A percentile compares a stretch with the other conserved stretches of the same genome.
Conservation (phyloP, 2,329 filamentous ascomycete genomes). For the Phaeoacremonium minimum region DNA sequence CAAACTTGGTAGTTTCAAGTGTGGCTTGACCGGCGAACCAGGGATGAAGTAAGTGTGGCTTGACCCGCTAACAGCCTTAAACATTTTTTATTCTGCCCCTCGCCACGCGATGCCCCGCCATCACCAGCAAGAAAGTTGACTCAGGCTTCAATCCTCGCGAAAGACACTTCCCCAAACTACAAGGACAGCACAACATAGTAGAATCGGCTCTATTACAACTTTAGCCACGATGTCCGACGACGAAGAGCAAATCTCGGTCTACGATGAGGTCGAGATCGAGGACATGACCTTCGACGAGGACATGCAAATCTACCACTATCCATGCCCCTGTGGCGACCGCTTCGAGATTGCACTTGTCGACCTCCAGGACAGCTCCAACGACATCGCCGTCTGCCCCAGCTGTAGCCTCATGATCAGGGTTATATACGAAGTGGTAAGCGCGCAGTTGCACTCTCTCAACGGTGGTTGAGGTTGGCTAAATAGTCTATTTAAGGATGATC, state of each 20-base stretch:
- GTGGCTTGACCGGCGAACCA: no score
- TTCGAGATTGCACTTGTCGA: slow-evolving; percentile 89
- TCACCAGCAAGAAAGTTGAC: no score
- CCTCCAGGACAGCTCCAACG: slow-evolving; percentile 74
- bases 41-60: no score
- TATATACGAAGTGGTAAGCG: slow-evolving; percentile 77
- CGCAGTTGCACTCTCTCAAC: not conserved
- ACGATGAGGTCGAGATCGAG: slow-evolving; percentile 98
- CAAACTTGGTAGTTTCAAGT: no score
- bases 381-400: slow-evolving; percentile 95
- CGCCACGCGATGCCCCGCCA: no score
- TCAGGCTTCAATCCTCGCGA: no score
- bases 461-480: slow-evolving; percentile 1
- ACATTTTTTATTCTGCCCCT: no score
- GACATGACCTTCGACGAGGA: slow-evolving; percentile 89
- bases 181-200: no score
- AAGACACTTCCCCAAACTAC: no score
- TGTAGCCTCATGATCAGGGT: slow-evolving; percentile 96
- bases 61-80: no score
- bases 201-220: no score
- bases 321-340: slow-evolving; percentile 93
- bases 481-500: slow-evolving; percentile 29
- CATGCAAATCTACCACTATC: slow-evolving; percentile 89
- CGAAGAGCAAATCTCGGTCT: slow-evolving; percentile 64
- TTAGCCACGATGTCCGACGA: slow-evolving; percentile 54